Evolutionary conservation across 2,329 filamentous ascomycete species (phyloP).

Genomic region (Thelonectria rubi): DNA sequence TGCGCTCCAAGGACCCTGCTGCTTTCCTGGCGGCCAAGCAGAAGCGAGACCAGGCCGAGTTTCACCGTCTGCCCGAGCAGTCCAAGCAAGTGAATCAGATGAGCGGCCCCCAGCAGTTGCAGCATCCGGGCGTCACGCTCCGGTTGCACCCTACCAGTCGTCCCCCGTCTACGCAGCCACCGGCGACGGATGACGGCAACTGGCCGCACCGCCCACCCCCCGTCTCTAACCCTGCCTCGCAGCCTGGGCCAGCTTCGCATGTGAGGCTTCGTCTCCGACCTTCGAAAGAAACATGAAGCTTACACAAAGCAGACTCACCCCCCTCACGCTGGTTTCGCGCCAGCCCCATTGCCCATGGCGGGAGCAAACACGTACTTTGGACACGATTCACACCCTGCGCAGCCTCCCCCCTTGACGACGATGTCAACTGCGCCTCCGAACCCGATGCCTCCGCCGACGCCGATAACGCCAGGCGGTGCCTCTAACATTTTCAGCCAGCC

Average conservation of each 20-base stretch:
- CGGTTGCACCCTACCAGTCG: conserved; percentile 5
- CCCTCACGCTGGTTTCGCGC: conserved; percentile 5
- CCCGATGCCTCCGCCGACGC: background rate
- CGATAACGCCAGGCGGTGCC: background rate
- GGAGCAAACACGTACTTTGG: conserved; percentile 52
- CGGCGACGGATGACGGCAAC: background rate
- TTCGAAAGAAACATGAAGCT: conserved; percentile 1
- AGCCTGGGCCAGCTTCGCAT: background rate
- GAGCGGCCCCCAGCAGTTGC: background rate
- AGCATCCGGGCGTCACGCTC: background rate
- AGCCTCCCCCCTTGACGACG: background rate
- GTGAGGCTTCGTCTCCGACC: conserved; percentile 12
- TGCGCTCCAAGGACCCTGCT: conserved; percentile 47
- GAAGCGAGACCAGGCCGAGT: conserved; percentile 6
- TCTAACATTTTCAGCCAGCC: conserved; percentile 39
- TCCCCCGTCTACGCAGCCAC: conserved; percentile 19
- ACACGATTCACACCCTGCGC: background rate
- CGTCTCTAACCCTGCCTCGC: background rate
- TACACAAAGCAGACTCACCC: conserved; percentile 19
- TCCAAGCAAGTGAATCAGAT: background rate
- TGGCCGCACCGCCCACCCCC: background rate
- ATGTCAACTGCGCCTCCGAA: background rate
- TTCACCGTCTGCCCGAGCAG: conserved; percentile 4
- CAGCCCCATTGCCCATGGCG: conserved; percentile 45
- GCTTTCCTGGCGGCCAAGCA: conserved; percentile 41